Base-by-base conservation (phyloP, 2,329 filamentous ascomycete species). In the Trichoderma koningiopsis region DNA sequence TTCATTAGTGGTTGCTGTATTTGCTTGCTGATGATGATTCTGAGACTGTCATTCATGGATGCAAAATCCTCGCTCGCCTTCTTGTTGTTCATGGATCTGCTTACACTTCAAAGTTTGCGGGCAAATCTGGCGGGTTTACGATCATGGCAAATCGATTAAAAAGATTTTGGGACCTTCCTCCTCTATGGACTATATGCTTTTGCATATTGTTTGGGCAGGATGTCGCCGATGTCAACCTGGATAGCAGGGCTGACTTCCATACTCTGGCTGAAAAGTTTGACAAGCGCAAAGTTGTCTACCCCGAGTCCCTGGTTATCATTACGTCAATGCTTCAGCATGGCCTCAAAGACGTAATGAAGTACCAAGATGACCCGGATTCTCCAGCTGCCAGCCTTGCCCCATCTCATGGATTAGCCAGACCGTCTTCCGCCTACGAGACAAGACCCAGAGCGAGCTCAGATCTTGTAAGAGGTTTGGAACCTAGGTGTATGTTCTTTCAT, bases 321-420 rank as follows among this genome's bases (percentile, higher is more conserved):
- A 90, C 89, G 5, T 88, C 90, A 0, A 96, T 99, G 94, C 82
- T 99, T 2, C 92, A 96, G 76, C 90, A 92, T 76, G 95, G 94
- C 0, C 79, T 98, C 27, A 91, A 92, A 71, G 88, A 91, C 68
- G 83, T 92, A 7, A 83, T 90, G 64, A 87, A 86, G 71, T 84
- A 88, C 31, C 87, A 89, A 72, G 85, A 87, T 67, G 86, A 89
- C 71, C 84, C 87, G 0, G 84, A 87, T 63, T 89, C 87, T 0
- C 86, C 88, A 2, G 73, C 74, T 2, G 76, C 69, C 5, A 60
- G 19, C 14, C 53, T 69, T 29, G 43, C 59, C 14, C 66, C 69
- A 19, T 69, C 65, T 24, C 66, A 68, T 11, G 66, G 37, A 10
- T 35, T 56, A 4, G 43, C 67, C 4, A 60, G 57, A 52, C 55